phyloP scores from a whole-genome alignment of 139 green algal species.

The Micractinium conductrix region DNA sequence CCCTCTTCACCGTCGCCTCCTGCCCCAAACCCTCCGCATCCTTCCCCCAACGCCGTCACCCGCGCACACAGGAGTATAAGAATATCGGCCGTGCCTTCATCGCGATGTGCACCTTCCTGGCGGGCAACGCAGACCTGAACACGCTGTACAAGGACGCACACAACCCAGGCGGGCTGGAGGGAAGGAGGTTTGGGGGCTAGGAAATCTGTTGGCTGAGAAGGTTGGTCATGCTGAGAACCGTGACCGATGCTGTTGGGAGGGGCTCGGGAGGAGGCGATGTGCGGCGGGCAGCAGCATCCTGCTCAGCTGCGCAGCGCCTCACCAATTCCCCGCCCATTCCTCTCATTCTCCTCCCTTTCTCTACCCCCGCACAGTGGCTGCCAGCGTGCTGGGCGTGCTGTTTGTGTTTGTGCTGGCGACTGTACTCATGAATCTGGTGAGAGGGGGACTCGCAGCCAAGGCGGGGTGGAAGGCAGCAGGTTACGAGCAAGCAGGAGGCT shows the following conservation, averaged over 20 bases:
- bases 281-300: no score
- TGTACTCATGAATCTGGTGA: conserved; percentile 4
- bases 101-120: conserved; percentile 8
- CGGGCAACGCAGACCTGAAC: conserved; percentile 25
- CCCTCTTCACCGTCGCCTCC: no score
- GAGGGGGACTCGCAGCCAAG: no score
- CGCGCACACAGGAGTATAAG: not conserved
- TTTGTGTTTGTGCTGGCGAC: conserved; percentile 27
- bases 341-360: not conserved
- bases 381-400: conserved; percentile 6
- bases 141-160: conserved; percentile 19
- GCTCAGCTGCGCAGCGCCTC: no score
- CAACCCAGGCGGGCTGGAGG: conserved; percentile 18
- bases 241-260: no score
- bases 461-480: no score
- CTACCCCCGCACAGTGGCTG: conserved; percentile 5
- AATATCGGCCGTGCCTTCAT: conserved; percentile 6
- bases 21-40: not conserved
- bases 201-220: no score
- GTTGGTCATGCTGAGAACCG: no score
- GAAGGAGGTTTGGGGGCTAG: no score
- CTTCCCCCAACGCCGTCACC: not conserved
- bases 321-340: not conserved
- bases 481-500: no score
- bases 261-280: no score